Base-by-base conservation (phyloP, 2,329 filamentous ascomycete species). In the Colletotrichum sp. region DNA sequence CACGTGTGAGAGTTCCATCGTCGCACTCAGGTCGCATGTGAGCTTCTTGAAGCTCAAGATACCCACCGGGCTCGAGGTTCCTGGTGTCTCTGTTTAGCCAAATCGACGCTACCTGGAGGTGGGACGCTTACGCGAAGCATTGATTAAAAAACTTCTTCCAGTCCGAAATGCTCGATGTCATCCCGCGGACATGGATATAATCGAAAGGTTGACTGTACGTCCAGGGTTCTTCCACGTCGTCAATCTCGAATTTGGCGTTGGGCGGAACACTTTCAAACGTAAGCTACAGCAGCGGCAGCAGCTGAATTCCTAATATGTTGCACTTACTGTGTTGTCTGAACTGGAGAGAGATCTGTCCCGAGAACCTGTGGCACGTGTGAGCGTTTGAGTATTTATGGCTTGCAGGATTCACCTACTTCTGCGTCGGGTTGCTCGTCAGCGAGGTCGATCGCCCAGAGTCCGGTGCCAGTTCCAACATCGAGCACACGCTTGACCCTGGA, bases 171-270 rank as follows among this genome's bases (percentile, higher is more conserved):
- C 87, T 88, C n/a, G 86, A 86, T 3, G 86, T 84, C 81, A 92
- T 86, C 66, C 88, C 85, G 28, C 90, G 86, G 43, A 85, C 82
- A 80, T 91, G 89, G 71, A 92, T 88, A 78, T 88, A 90, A 82
- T 92, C 90, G 80, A 91, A 92, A 67, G 88, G 82, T 3, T 84
- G 79, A 74, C 86, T 86, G 26, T 77, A 82, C 5, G 87, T 82
- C 90, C 90, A 92, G 1, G 87, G 83, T 72, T 89, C 86, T 77
- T 90, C 89, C 32, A 87, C 82, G 77, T 92, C 90, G 77, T 92
- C 89, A 43, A 92, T 84, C 67, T 91, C 82, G 80, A 92, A 92
- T 26, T 83, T 84, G 66, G 90, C 85, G 78, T 92, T 92, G 26
- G 88, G 86, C 6, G 89, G 90, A 4, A 90, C 85, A 69, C 87